These are phyloP conservation scores for Pseudogymnoascus sp. DNA, from an alignment of 2,329 filamentous ascomycete genomes.

Conservation along the genomic window DNA sequence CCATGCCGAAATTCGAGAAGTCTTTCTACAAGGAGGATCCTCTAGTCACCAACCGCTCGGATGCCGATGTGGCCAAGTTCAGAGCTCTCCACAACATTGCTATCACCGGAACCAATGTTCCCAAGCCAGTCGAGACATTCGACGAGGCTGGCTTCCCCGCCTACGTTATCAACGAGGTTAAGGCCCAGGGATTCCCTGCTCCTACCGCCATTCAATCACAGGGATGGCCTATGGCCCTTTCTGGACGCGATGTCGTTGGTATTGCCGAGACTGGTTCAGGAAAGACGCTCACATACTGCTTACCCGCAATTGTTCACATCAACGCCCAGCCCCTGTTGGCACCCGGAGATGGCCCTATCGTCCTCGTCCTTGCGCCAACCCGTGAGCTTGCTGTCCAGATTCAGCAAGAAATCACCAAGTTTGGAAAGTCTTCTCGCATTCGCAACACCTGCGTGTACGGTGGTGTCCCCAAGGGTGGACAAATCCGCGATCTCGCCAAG, in stretches of 20 bases:
- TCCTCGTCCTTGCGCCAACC: conserved; percentile 89
- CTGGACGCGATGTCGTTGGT: conserved; percentile 95
- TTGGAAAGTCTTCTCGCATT: conserved; percentile 94
- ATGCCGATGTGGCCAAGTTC: conserved; percentile 79
- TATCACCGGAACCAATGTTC: conserved; percentile 70
- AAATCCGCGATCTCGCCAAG: conserved; percentile 88
- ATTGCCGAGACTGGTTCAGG: conserved; percentile 98
- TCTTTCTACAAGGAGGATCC: conserved; percentile 97
- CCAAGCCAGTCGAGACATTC: conserved; percentile 92
- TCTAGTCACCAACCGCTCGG: conserved; percentile 64
- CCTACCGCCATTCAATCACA: conserved; percentile 97
- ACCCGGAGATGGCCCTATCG: conserved; percentile 91
- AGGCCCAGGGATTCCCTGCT: conserved; percentile 89
- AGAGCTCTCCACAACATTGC: conserved; percentile 79
- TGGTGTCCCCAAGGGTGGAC: conserved; percentile 94
- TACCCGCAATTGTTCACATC: conserved; percentile 98
- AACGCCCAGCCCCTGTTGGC: conserved; percentile 96
- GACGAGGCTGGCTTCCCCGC: conserved; percentile 95
- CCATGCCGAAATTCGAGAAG: conserved; percentile 95
- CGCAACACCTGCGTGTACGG: conserved; percentile 98
- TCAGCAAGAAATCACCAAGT: conserved; percentile 97
- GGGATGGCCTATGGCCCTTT: conserved; percentile 98
- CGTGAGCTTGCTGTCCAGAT: conserved; percentile 98
- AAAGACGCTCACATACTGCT: conserved; percentile 97
- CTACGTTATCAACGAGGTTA: conserved; percentile 98